Evolutionary conservation across 306 rosid species (phyloP).

Genomic region (Dalbergia cultrata): DNA sequence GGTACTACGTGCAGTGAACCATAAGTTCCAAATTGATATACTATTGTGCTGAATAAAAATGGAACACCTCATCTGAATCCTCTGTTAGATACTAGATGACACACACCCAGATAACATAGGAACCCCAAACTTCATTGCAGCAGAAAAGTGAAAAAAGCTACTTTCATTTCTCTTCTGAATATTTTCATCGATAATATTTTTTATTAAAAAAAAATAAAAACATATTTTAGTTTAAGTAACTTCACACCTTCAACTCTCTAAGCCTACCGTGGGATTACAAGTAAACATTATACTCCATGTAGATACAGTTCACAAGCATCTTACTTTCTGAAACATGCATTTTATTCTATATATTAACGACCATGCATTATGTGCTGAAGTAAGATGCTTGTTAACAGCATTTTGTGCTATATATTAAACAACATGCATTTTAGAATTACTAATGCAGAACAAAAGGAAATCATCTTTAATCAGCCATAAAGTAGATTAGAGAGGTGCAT

Average conservation of each 20-base stretch:
- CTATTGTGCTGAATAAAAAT: constrained; percentile 24
- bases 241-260: constrained; percentile 1
- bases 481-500: neutral
- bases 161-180: constrained; percentile 12
- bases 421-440: neutral
- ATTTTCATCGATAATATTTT: constrained; percentile 6
- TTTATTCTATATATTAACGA: constrained; percentile 11
- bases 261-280: constrained; percentile 4
- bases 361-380: neutral
- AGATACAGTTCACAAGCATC: constrained; percentile 14
- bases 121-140: constrained; percentile 21
- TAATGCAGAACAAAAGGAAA: constrained; percentile 33
- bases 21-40: constrained; percentile 8
- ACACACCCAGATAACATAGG: constrained; percentile 35
- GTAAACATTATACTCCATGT: constrained; percentile 4
- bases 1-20: neutral
- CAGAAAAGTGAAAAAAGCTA: neutral
- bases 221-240: neutral
- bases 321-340: constrained; percentile 8
- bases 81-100: constrained; percentile 25
- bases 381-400: neutral
- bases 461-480: neutral
- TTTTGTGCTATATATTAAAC: constrained; percentile 4
- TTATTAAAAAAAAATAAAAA: constrained; percentile 7
- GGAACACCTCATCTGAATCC: neutral